Conservation (phyloP, 2,329 filamentous ascomycete species). For the Allantophomopsis lycopodina region DNA sequence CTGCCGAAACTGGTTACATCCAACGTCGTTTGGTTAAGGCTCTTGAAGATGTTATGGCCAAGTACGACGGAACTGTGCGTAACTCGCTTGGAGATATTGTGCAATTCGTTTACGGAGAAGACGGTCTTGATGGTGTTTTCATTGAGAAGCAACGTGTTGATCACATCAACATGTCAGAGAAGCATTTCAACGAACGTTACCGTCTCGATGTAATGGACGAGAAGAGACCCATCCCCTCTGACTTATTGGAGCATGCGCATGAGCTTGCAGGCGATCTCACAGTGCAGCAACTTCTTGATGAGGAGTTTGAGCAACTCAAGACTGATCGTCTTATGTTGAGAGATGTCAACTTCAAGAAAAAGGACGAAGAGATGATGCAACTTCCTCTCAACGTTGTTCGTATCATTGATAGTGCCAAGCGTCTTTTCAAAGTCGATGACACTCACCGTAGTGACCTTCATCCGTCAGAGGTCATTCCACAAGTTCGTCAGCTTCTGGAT, state of each 20-base stretch:
- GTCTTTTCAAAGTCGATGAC: conserved; percentile 81
- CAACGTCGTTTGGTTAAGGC: conserved; percentile 97
- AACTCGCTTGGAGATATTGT: conserved; percentile 95
- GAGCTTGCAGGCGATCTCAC: conserved; percentile 80
- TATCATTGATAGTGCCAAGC: conserved; percentile 81
- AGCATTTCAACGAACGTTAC: conserved; percentile 68
- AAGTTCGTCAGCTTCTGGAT: conserved; percentile 61
- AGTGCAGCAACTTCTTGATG: conserved; percentile 74
- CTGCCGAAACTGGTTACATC: conserved; percentile 97
- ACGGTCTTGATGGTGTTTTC: conserved; percentile 82
- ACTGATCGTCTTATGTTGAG: conserved; percentile 68
- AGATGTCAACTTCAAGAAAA: conserved; percentile 47
- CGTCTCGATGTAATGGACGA: conserved; percentile 75
- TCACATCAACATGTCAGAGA: conserved; percentile 66
- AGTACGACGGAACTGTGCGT: conserved; percentile 93
- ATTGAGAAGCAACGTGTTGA: conserved; percentile 92
- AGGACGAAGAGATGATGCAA: conserved; percentile 77
- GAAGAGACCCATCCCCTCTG: conserved; percentile 39
- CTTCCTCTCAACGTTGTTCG: conserved; percentile 84
- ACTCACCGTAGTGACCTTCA: conserved; percentile 78
- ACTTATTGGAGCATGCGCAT: conserved; percentile 73
- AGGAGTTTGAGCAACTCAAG: conserved; percentile 70
- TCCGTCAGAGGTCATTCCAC: conserved; percentile 74
- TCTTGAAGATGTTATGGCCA: conserved; percentile 91
- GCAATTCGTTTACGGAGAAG: conserved; percentile 95